Percentiles rank a stretch among this genome's conserved stretches.
These are phyloP conservation scores for Hypoxylon fragiforme DNA, from an alignment of 495 filamentous ascomycete genomes.

Conservation along the genomic window DNA sequence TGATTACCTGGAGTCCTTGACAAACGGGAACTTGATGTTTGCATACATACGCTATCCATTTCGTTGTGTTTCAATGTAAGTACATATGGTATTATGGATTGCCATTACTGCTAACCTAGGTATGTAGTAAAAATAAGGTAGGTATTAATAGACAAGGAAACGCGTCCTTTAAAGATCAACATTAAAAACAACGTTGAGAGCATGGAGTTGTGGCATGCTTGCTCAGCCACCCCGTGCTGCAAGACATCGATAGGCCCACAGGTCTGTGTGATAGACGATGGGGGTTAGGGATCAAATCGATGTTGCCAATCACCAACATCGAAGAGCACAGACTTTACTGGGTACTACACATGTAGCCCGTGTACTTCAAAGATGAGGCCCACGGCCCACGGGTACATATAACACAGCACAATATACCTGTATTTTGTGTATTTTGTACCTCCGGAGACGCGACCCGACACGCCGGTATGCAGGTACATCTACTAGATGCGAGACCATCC, in stretches of 20 bases:
- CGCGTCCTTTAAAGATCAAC: conserved; percentile 13
- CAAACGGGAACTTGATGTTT: no score
- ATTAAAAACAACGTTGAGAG: background rate
- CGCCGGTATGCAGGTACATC: conserved; percentile 44
- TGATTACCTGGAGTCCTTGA: no score
- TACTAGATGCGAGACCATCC: conserved; percentile 32
- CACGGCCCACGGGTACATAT: background rate
- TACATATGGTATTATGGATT: no score
- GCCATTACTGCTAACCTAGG: background rate
- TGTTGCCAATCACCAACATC: conserved; percentile 14
- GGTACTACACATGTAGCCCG: no score
- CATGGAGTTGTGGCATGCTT: conserved; percentile 23
- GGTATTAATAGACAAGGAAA: conserved; percentile 24
- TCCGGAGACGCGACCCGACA: conserved; percentile 40
- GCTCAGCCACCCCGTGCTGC: conserved; percentile 37
- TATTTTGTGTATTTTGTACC: conserved; percentile 25
- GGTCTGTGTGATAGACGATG: conserved; percentile 19
- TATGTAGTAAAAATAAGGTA: conserved; percentile 31
- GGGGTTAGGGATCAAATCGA: no score
- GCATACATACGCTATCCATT: no score
- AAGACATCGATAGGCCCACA: conserved; percentile 32
- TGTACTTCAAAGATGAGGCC: no score
- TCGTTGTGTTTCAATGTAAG: no score
- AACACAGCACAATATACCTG: background rate
- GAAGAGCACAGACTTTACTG: conserved; percentile 4